These are phyloP conservation scores for Passiflora organensis DNA, from an alignment of 345 rosid species.

Conservation along the genomic window DNA sequence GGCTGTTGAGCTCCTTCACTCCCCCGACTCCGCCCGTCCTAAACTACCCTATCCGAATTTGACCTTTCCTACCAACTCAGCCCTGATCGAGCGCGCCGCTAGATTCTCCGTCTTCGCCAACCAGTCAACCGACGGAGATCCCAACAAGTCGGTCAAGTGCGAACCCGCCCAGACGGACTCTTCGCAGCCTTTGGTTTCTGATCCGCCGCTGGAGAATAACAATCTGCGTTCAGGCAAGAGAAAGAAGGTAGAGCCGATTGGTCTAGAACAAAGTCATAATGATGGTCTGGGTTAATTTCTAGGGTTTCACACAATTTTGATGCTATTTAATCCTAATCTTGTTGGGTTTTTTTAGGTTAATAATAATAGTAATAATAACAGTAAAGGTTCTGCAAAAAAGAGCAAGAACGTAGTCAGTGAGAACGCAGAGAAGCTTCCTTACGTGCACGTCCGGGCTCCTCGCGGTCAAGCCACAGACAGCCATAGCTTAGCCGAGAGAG, in stretches of 20 bases:
- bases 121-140: background rate
- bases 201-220: conserved; percentile 29
- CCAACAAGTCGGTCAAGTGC: conserved; percentile 33
- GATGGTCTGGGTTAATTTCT: background rate
- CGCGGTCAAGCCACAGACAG: conserved; percentile 80
- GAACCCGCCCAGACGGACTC: conserved; percentile 40
- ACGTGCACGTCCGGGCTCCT: conserved; percentile 73
- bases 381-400: conserved; percentile 43
- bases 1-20: conserved; percentile 54
- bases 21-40: conserved; percentile 25
- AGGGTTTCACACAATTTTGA: background rate
- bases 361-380: conserved; percentile 11
- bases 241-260: conserved; percentile 41
- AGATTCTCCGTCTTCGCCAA: conserved; percentile 34
- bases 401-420: conserved; percentile 31
- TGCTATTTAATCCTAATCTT: background rate
- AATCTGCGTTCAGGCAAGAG: conserved; percentile 35
- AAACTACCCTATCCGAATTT: conserved; percentile 8
- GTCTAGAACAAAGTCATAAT: too few species aligned
- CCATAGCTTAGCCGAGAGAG: conserved; percentile 79
- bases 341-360: background rate
- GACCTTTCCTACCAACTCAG: conserved; percentile 29
- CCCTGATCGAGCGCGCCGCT: conserved; percentile 34
- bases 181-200: too few species aligned
- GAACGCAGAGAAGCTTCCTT: conserved; percentile 54